phyloP scores from a whole-genome alignment of 257 asterid genomes.

The Solanum infundibuliforme region DNA sequence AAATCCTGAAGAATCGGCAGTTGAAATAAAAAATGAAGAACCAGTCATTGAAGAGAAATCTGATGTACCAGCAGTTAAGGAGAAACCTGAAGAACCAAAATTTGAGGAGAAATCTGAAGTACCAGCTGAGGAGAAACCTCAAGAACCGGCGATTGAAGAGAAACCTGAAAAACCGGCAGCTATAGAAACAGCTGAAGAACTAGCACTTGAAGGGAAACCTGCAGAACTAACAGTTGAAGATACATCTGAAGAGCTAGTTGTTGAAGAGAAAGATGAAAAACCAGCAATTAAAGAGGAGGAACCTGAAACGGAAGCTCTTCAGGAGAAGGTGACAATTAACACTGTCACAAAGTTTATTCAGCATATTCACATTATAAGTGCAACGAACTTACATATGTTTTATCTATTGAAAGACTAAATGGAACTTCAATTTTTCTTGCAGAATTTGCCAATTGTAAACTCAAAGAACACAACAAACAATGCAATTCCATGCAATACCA shows the following conservation, averaged over 20 bases:
- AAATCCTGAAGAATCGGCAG: background rate
- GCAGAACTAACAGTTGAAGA: background rate
- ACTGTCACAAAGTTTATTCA: background rate
- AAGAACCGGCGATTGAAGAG: background rate
- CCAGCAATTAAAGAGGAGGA: background rate
- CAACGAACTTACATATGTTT: background rate
- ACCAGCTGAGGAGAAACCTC: background rate
- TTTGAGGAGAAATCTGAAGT: background rate
- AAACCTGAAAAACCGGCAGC: background rate
- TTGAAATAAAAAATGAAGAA: background rate
- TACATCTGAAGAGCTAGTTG: background rate
- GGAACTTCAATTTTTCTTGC: background rate
- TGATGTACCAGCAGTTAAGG: background rate
- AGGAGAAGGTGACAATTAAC: background rate
- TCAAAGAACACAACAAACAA: background rate
- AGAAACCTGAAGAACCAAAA: background rate
- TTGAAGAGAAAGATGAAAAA: background rate
- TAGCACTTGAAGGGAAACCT: background rate
- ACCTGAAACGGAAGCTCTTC: background rate
- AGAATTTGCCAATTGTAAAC: background rate
- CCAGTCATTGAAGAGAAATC: background rate
- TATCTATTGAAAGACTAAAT: background rate
- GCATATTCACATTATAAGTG: background rate
- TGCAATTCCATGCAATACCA: background rate
- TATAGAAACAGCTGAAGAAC: background rate